Conservation (phyloP, 2,329 filamentous ascomycete species). For the Colletotrichum shisoi region DNA sequence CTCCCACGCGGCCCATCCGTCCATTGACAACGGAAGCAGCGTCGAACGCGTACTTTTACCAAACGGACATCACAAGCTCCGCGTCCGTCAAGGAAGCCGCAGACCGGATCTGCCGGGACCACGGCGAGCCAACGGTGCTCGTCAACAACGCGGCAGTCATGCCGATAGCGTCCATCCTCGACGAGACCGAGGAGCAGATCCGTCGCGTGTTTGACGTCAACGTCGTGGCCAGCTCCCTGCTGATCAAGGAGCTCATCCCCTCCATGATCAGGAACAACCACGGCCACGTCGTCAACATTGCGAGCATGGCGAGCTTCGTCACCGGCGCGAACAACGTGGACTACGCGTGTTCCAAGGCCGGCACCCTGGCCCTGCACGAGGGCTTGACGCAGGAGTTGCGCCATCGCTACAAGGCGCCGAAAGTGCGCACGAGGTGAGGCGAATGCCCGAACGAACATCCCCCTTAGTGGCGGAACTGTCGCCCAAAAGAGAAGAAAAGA, state of each 20-base stretch:
- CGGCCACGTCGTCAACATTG: conserved; percentile 63
- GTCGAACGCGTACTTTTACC: conserved; percentile 29
- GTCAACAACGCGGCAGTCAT: conserved; percentile 54
- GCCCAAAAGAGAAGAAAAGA: neutral
- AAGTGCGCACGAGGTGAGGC: conserved; percentile 48
- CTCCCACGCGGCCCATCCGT: too few species aligned
- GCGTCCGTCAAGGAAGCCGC: conserved; percentile 52
- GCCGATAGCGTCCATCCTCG: conserved; percentile 48
- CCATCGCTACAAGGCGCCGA: conserved; percentile 48
- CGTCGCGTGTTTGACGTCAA: conserved; percentile 59
- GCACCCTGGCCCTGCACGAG: conserved; percentile 62
- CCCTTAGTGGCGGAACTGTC: neutral
- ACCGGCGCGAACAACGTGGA: conserved; percentile 57
- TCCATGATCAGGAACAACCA: conserved; percentile 57
- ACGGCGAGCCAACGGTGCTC: conserved; percentile 49
- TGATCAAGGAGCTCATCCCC: conserved; percentile 57
- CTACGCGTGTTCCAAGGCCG: conserved; percentile 61
- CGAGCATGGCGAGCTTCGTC: conserved; percentile 60
- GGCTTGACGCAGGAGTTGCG: conserved; percentile 51
- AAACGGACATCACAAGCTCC: conserved; percentile 27
- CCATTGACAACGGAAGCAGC: conserved; percentile 1
- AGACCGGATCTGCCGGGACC: conserved; percentile 50
- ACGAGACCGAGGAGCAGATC: conserved; percentile 51
- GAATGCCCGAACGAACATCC: neutral
- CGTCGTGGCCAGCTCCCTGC: conserved; percentile 56